phyloP scores from a whole-genome alignment of 2,329 filamentous ascomycete species.

The Apiospora pterosperma region DNA sequence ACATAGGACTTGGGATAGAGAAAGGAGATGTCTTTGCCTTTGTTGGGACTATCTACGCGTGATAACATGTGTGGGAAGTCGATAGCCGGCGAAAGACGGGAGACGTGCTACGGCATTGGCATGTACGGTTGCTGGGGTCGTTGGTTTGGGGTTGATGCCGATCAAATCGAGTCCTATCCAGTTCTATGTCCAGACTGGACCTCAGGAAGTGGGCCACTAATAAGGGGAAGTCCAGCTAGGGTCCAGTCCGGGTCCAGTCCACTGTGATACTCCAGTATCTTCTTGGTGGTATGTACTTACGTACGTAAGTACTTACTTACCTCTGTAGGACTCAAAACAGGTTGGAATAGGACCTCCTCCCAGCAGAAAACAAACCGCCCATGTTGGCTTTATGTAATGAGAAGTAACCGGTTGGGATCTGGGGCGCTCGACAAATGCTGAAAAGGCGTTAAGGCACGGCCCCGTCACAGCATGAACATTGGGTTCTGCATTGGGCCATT shows the following conservation, averaged over 20 bases:
- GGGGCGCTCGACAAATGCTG: not conserved
- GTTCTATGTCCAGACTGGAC: too few relatives aligned
- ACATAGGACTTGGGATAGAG: not conserved
- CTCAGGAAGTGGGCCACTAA: not conserved
- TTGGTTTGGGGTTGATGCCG: slow-evolving; percentile 2
- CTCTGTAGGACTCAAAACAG: not conserved
- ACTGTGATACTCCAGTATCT: not conserved
- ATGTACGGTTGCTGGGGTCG: not conserved
- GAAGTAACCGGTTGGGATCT: not conserved
- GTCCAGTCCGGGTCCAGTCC: not conserved
- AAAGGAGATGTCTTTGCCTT: not conserved
- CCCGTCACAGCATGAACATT: not conserved
- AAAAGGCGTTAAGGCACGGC: not conserved
- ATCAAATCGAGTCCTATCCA: slow-evolving; percentile 1
- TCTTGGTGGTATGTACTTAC: not conserved
- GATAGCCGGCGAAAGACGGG: not conserved
- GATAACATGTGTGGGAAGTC: not conserved
- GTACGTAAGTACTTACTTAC: not conserved
- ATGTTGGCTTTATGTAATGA: not conserved
- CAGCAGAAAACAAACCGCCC: not conserved
- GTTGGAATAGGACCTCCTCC: not conserved
- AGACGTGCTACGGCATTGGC: not conserved
- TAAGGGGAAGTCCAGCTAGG: not conserved
- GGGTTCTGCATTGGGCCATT: not conserved
- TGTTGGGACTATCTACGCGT: not conserved